Conservation (phyloP, 768 basidiomycete genomes). For the Mycena belliarum region DNA sequence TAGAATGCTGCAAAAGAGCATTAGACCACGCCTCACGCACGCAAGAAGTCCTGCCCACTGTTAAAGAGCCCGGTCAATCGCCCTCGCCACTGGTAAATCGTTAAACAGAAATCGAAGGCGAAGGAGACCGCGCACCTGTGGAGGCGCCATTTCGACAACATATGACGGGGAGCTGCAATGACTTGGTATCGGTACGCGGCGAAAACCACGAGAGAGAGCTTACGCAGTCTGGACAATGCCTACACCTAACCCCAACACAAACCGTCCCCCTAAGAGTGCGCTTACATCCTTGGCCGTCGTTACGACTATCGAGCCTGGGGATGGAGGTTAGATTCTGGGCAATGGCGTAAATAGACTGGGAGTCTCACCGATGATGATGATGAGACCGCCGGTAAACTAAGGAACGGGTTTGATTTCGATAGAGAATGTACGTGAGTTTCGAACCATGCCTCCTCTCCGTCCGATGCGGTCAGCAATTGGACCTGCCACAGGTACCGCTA, state of each 20-base stretch:
- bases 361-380: conserved; percentile 15
- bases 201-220: background rate
- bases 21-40: no score
- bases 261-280: conserved; percentile 17
- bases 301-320: conserved; percentile 9
- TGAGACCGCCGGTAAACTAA: conserved; percentile 16
- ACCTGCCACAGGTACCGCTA: conserved; percentile 19
- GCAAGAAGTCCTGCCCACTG: background rate
- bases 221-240: conserved; percentile 21
- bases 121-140: background rate
- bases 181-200: background rate
- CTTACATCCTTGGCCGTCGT: conserved; percentile 14
- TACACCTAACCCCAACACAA: conserved; percentile 19
- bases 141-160: conserved; percentile 22
- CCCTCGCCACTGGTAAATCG: conserved; percentile 15
- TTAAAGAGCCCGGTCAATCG: conserved; percentile 21
- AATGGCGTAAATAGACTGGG: background rate
- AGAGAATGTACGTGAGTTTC: background rate
- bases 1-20: conserved; percentile 39
- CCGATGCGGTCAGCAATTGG: conserved; percentile 19
- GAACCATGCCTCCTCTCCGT: conserved; percentile 21
- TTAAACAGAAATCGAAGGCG: background rate
- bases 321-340: background rate
- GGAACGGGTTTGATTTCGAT: background rate
- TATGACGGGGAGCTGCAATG: conserved; percentile 5